Evolutionary conservation across 257 asterid species (phyloP), one percentile per base, ranked within the genome.

Genomic region (Vinca minor): DNA sequence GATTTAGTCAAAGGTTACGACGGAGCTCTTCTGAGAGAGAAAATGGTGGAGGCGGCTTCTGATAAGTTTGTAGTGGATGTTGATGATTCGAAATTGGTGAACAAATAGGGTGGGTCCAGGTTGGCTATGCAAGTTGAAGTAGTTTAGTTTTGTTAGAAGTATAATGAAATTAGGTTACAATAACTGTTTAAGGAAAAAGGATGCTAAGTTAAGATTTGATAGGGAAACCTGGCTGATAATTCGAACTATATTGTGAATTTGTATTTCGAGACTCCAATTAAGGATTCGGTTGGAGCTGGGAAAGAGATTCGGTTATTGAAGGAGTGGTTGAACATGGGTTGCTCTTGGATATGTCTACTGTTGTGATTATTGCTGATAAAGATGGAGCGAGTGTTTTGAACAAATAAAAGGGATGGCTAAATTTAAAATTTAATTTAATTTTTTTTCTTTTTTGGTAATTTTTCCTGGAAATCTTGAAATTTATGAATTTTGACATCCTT

Each of bases 81-180:
- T 0, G 96, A 92, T 55, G 98, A 92, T 28, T 83, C 98, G 17
- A 89, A 92, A 56, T 68, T 92, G 26, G 98, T 89, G 0, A 1
- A 73, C 0, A 91, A 97, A 21, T 75, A 89, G 5, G 97, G 98
- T 14, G 97, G 96, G 3, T 87, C 96, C 4, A 96, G 96, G 0
- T 73, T 87, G 41, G 98, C 97, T 1, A 92, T 92, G 98, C 97
- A 96, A 0, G 96, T 92, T 0, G 96, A 92, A 64, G 98, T 92
- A 25, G 98, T 89, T 42, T 94, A 87, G 63, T 92, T 92, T 59
- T 91, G 98, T 71, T 91, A 88, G 94, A 80, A 84, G 20, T 82
- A 86, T 46, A 86, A 86, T 69, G 70, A 76, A 74, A 77, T 74
- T 50, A 80, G 97, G 69, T 72, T 92, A 67, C 70, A 68, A 65